phyloP scores from a whole-genome alignment of 495 filamentous ascomycete genomes.

The Neurospora intermedia region DNA sequence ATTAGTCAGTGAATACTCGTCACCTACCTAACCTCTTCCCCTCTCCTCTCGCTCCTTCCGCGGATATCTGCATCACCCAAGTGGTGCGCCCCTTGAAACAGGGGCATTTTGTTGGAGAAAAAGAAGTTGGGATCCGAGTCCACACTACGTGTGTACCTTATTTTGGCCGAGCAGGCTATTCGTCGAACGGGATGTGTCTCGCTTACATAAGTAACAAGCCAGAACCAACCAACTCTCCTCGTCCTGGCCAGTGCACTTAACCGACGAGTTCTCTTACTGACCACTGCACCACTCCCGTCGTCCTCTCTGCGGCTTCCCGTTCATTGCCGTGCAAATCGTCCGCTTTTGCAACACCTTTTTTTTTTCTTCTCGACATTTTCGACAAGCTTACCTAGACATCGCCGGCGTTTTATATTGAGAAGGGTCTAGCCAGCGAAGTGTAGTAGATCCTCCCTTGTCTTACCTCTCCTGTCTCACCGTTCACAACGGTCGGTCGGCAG shows the following conservation, averaged over 20 bases:
- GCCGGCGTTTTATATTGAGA: neutral
- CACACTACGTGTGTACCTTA: neutral
- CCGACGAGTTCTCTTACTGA: no score
- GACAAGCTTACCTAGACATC: neutral
- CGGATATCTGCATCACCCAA: neutral
- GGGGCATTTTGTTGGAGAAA: neutral
- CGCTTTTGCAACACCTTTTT: neutral
- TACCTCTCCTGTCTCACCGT: neutral
- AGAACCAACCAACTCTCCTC: no score
- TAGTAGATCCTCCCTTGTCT: neutral
- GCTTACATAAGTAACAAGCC: no score
- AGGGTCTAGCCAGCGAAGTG: neutral
- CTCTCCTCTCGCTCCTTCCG: neutral
- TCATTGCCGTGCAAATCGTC: neutral
- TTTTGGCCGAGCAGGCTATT: neutral
- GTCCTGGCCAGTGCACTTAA: no score
- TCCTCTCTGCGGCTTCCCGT: neutral
- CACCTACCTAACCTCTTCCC: neutral
- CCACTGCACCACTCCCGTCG: neutral
- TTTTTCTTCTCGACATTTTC: neutral
- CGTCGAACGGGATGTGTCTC: no score
- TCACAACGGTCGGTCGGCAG: neutral
- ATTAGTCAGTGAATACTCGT: neutral
- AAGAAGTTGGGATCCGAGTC: neutral
- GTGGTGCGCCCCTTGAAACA: neutral